These are phyloP conservation scores for Pseudogymnoascus destructans DNA, from an alignment of 2,329 filamentous ascomycete species.

Conservation along the genomic window DNA sequence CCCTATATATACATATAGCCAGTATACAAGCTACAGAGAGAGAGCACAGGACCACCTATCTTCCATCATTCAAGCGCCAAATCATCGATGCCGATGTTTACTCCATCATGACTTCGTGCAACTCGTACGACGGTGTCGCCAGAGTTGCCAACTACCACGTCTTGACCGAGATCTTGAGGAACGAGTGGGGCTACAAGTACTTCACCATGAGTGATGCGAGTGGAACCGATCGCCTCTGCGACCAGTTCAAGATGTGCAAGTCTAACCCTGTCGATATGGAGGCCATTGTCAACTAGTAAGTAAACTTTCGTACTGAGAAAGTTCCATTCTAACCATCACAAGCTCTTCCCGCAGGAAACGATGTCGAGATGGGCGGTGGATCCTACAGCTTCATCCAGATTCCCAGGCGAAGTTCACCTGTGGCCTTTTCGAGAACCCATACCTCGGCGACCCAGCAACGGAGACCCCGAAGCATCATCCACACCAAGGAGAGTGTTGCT, in stretches of 20 bases:
- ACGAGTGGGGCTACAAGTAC: conserved; percentile 63
- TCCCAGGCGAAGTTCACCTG: conserved; percentile 53
- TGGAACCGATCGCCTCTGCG: conserved; percentile 54
- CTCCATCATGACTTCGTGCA: conserved; percentile 62
- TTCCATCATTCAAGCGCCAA: conserved; percentile 52
- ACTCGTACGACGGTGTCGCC: conserved; percentile 61
- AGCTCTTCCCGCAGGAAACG: conserved; percentile 54
- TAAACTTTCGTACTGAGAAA: background rate
- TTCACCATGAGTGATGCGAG: conserved; percentile 54
- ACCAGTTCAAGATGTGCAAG: conserved; percentile 49
- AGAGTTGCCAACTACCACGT: conserved; percentile 51
- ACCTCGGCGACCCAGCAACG: conserved; percentile 41
- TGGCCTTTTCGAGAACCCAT: conserved; percentile 61
- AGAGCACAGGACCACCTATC: conserved; percentile 40
- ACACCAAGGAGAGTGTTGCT: conserved; percentile 53
- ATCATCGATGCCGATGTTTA: conserved; percentile 58
- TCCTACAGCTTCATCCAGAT: conserved; percentile 58
- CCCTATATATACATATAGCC: too few relatives aligned
- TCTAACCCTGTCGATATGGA: conserved; percentile 48
- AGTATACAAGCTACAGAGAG: too few relatives aligned
- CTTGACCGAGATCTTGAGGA: conserved; percentile 54
- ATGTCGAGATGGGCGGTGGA: conserved; percentile 66
- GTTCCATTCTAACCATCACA: conserved; percentile 17
- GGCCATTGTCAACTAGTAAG: conserved; percentile 46
- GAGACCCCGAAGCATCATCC: conserved; percentile 45